Base-by-base conservation (phyloP, 441 rosid genomes). In the Populus hybrid region DNA sequence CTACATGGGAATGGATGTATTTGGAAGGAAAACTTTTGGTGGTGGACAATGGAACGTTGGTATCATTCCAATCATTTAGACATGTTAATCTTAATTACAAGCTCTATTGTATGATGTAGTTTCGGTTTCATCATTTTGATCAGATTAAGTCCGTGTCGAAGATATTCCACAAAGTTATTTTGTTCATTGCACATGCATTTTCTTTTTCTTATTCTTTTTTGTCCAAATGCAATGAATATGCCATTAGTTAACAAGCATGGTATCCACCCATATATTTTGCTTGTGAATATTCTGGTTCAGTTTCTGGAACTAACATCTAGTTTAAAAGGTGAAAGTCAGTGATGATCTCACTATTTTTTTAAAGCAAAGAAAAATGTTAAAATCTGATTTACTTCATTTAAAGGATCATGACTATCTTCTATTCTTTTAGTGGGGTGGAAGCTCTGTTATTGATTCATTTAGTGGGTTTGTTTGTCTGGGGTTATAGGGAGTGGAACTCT, bases 1-100 rank as follows among this genome's bases (percentile, higher is more conserved):
- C 72, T 93, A 93, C 81, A 90, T 92, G 92, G 98, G 98, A 79
- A 92, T 95, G 77, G 96, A 93, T 77, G 93, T 93, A 70, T 91
- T 88, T 70, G 99, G 99, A 73, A 88, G 99, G 83, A 78, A 72
- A 45, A 89, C 97, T n/a, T 93, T 81, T 80, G 97, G 94, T 38
- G 99, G 96, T 65, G 98, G 99, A 20, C 78, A 88, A 81, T 93
- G 99, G 99, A 82, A 77, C 50, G 98, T 90, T 76, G 0, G 85
- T 84, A 36, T 11, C 50, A 18, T 18, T 61, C 79, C 73, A 72
- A 36, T 68, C 70, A 38, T 63, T 2, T 28, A 66, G 40, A 71
- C 28, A 8, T 3, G 29, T 29, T 38, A 67, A 68, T 82, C 74
- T 77, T 72, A 9, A 11, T 36, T 28, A 20, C 29, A 26, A 29